Evolutionary conservation across 2,329 filamentous ascomycete species (phyloP).

Genomic region (Lachnellula arida): DNA sequence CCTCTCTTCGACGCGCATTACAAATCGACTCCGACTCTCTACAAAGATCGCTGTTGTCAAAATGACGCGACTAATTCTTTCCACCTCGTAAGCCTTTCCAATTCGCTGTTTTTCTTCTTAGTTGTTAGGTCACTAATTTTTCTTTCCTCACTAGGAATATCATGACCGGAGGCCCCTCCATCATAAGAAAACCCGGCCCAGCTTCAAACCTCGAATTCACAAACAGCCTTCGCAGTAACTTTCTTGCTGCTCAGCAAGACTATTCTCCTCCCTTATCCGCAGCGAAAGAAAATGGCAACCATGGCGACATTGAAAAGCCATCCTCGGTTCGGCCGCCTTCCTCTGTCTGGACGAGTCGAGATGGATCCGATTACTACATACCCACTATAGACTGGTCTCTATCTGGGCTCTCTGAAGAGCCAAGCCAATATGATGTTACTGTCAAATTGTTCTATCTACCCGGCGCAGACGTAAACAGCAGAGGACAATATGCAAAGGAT

Average conservation of each 20-base stretch:
- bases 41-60: not conserved
- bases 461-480: constrained; percentile 56
- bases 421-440: constrained; percentile 85
- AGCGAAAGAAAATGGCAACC: constrained; percentile 34
- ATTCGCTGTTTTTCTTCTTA: constrained; percentile 7
- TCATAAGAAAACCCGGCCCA: constrained; percentile 72
- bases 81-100: constrained; percentile 65
- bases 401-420: constrained; percentile 73
- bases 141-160: constrained; percentile 26
- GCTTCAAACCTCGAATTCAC: constrained; percentile 91
- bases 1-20: not conserved
- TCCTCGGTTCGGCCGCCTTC: constrained; percentile 26
- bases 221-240: constrained; percentile 80
- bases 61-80: constrained; percentile 78
- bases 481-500: constrained; percentile 67
- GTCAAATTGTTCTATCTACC: constrained; percentile 93
- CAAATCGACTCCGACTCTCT: not conserved
- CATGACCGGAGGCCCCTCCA: constrained; percentile 75
- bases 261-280: constrained; percentile 38
- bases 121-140: constrained; percentile 8
- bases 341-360: constrained; percentile 63
- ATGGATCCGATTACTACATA: constrained; percentile 62
- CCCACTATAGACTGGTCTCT: constrained; percentile 71
- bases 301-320: constrained; percentile 28
- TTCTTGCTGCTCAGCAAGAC: constrained; percentile 67